Base-by-base conservation (phyloP, 352 stramenopile genomes). In the Phytophthora europaea region DNA sequence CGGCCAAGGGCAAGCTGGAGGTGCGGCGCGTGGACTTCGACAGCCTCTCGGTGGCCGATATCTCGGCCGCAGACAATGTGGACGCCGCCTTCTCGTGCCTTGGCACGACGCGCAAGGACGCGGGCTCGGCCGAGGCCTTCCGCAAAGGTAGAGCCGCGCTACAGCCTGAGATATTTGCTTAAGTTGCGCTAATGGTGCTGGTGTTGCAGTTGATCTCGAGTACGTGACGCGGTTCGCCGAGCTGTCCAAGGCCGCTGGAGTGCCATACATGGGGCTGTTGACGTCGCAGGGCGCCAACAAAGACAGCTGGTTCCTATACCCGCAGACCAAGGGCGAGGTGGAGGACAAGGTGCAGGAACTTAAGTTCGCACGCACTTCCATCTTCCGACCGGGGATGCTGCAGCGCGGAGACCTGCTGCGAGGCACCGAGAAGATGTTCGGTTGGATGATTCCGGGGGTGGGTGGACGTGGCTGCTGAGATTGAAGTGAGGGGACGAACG, bases 251-350 rank as follows among this genome's bases (percentile, higher is more conserved):
- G 52, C 64, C 0, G 73, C 78, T 2, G 68, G 72, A 26, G 72
- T 85, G 13, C 78, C 82, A 16, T 95, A 92, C 69, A 85, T 94
- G 67, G 88, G 84, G 0, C 71, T 95, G 8, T 52, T 95, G 22
- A 88, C 88, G 28, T 83, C 87, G 3, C 67, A 92, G 65, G 71
- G 73, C 13, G 79, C 85, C 12, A 87, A 90, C 67, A 91, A 90
- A 75, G 76, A 82, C 72, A 92, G 84, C 58, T 95, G 88, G 88
- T 90, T 94, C 63, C 70, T 94, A 64, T 95, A 94, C 73, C 80
- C 83, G 9, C 73, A 92, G 73, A 94, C 86, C 6, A 95, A 95
- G 77, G 88, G 84, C 23, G 80, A 94, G 65, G 83, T 80, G 15
- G 86, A 93, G 68, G 82, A 88, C n/a, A 88, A 80, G 47, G 82